Base-by-base conservation (phyloP, 2,329 filamentous ascomycete genomes). In the Shiraia sp. region DNA sequence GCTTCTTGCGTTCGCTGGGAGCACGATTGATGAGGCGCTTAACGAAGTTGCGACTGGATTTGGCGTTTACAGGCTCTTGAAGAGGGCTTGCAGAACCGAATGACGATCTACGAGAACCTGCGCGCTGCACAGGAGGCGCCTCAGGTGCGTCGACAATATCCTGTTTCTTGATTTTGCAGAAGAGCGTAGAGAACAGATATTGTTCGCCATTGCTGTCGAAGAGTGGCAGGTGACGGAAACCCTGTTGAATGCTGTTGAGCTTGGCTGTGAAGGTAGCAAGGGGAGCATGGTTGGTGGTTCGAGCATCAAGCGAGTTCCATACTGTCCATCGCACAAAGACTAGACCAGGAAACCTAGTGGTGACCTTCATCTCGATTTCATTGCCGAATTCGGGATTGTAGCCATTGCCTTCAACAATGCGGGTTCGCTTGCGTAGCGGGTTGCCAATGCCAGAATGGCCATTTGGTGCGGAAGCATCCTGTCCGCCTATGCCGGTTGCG, bases 261-360 rank as follows among this genome's bases (percentile, higher is more conserved):
- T 97, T 97, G 49, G 89, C 91, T 2, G 90, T 97, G 70, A 92
- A 97, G 1, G 87, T 93, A 3, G 90, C 93, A 42, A 96, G 79
- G 15, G 89, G 76, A 71, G 69, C 80, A 68, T 59, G 78, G 71
- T 76, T 78, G 49, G 85, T 85, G 44, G 81, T 87, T 53, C 76
- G 85, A 29, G 88, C 88, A 63, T 92, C 88, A 45, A 82, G 78
- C 1, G 90, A 91, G 55, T 93, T 87, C 79, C 88, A 92, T 40
- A 97, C 90, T 16, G 86, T 91, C 82, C 90, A 96, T 32, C 90
- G 87, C 37, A 99, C 85, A 69, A 97, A 97, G 43, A 97, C 87
- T 22, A 99, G 78, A 57, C 93, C 90, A 0, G 92, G 91, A 63
- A 92, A 91, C 64, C 95, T 95, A n/a, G 93, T 97, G 33, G 90